Evolutionary conservation across 306 rosid genomes (phyloP), one percentile per base, ranked within the genome.

Genomic region (Trifolium subterraneum): DNA sequence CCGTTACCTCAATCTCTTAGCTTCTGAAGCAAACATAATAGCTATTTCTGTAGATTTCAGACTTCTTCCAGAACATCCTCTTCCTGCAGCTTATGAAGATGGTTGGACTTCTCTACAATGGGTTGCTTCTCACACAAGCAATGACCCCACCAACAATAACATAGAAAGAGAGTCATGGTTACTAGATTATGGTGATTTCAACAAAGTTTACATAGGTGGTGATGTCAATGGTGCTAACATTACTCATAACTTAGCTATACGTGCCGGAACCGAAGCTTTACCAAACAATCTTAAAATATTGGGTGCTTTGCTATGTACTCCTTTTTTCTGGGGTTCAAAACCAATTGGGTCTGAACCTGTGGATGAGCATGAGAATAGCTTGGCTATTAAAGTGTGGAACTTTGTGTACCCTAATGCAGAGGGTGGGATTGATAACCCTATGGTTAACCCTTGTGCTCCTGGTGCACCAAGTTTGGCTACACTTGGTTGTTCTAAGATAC

Each of bases 391-490:
- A 29, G 56, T 77, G 0, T 83, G 87, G 87, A 66, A 45, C 25
- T 71, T 75, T 2, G 48, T 25, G 18, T 71, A 72, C 47, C 87
- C 84, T 0, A 45, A 29, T 19, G 84, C 84, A 8, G 14, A 42
- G 1, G 84, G 47, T 10, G 88, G 82, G 2, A 66, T 77, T 0
- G 84, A 84, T 62, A 87, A 74, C 47, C 82, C 80, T 0, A 11
- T 27, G 73, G 22, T 84, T 3, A 87, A 84, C 66, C 90, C 87
- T 0, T 20, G 51, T 19, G 84, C n/a, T n/a, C 20, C 55, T 0
- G 84, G 52, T 4, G 86, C 89, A n/a, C 88, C 88, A 0, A 79
- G 82, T 41, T 72, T 88, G 81, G 90, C 82, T 8, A 68, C 64
- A 0, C 88, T 86, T 3, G 82, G 78, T 19, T 86, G 88, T 36